Percentiles rank a stretch among this genome's conserved stretches.
Evolutionary conservation across 371 early-diverging fungal genomes (phyloP).

Genomic region (Mortierella sp.): DNA sequence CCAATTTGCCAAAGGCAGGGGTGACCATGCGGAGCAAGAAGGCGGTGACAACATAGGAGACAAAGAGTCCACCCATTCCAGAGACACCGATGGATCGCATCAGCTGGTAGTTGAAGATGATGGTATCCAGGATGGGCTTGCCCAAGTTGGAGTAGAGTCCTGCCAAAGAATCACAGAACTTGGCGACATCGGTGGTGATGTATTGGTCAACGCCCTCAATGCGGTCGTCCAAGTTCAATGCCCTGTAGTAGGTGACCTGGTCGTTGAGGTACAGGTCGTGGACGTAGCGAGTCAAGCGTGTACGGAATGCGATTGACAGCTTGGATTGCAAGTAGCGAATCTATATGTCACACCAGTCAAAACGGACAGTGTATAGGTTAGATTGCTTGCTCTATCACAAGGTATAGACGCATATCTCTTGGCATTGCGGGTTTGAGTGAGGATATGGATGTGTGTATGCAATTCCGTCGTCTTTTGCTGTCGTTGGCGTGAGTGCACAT

Average conservation of each 20-base stretch:
- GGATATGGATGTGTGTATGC: not conserved
- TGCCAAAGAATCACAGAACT: constrained; percentile 83
- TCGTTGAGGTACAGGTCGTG: constrained; percentile 85
- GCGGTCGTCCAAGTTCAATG: constrained; percentile 85
- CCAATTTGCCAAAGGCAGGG: constrained; percentile 89
- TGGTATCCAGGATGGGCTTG: constrained; percentile 87
- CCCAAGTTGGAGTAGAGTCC: constrained; percentile 88
- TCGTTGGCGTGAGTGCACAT: not conserved
- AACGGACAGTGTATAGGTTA: not conserved
- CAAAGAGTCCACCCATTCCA: constrained; percentile 75
- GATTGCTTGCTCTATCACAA: not conserved
- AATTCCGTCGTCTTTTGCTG: not conserved
- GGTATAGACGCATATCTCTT: not conserved
- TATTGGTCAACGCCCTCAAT: constrained; percentile 91
- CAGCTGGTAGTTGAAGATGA: constrained; percentile 89
- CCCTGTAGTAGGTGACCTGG: constrained; percentile 86
- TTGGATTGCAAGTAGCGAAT: constrained; percentile 94
- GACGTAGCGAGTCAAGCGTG: constrained; percentile 83
- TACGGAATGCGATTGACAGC: constrained; percentile 89
- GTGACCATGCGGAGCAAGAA: constrained; percentile 80
- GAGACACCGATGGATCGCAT: constrained; percentile 82
- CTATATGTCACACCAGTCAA: constrained; percentile 39
- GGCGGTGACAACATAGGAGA: constrained; percentile 82
- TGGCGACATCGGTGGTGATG: constrained; percentile 88
- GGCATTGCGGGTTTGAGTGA: not conserved